Evolutionary conservation across 2,329 filamentous ascomycete genomes (phyloP).

Genomic region (Periconia sp.): DNA sequence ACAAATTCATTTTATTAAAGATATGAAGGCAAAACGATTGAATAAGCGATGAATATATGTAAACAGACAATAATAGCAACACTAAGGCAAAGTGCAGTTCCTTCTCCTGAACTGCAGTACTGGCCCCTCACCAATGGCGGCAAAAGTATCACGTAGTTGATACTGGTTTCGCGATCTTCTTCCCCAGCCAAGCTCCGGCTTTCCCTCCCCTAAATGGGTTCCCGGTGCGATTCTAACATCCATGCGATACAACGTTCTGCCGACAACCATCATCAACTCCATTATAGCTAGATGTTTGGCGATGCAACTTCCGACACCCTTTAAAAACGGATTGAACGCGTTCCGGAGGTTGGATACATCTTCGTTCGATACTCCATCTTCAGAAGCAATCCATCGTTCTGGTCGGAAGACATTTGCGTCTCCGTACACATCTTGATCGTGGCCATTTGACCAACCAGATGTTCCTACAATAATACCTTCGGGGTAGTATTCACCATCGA

Average conservation of each 20-base stretch:
- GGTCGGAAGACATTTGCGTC: slow-evolving; percentile 10
- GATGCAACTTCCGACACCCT: slow-evolving; percentile 19
- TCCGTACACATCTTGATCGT: slow-evolving; percentile 13
- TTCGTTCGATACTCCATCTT: neutral
- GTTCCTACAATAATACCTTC: slow-evolving; percentile 15
- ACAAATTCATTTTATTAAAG: no score
- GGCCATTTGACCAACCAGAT: slow-evolving; percentile 10
- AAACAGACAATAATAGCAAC: no score
- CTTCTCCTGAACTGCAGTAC: neutral
- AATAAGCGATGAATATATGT: no score
- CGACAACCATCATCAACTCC: slow-evolving; percentile 5
- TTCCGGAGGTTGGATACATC: slow-evolving; percentile 5
- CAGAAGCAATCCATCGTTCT: slow-evolving; percentile 13
- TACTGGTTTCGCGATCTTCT: neutral
- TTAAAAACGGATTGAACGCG: slow-evolving; percentile 15
- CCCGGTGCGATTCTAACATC: neutral
- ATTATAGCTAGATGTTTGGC: slow-evolving; percentile 20
- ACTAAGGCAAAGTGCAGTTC: no score
- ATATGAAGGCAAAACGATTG: no score
- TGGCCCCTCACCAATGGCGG: neutral
- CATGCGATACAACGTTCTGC: neutral
- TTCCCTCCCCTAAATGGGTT: neutral
- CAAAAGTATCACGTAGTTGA: neutral
- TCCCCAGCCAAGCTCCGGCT: neutral
- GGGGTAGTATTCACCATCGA: slow-evolving; percentile 14